These are phyloP conservation scores for Lachnellula occidentalis DNA, from an alignment of 2,329 filamentous ascomycete species.

Conservation along the genomic window DNA sequence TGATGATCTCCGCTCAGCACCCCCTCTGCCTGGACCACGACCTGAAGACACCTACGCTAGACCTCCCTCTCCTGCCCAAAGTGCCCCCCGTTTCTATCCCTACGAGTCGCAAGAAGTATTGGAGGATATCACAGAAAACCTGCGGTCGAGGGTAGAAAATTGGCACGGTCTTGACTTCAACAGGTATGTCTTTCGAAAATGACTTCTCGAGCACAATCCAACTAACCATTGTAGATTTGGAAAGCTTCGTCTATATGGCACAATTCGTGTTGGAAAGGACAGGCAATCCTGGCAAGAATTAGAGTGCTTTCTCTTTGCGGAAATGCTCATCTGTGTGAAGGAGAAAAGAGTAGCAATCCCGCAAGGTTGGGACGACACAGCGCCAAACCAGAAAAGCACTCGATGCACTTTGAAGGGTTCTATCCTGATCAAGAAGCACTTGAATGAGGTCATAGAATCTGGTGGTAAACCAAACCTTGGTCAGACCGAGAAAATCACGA, in stretches of 20 bases:
- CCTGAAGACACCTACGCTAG: conserved; percentile 50
- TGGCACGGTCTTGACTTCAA: conserved; percentile 96
- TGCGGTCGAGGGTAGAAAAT: conserved; percentile 87
- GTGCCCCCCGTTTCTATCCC: conserved; percentile 54
- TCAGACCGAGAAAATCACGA: conserved; percentile 29
- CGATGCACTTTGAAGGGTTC: conserved; percentile 93
- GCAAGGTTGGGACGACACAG: conserved; percentile 62
- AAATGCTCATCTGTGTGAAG: conserved; percentile 99
- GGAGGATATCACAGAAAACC: conserved; percentile 78
- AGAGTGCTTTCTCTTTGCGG: conserved; percentile 92
- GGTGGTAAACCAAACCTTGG: conserved; percentile 39
- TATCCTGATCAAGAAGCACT: conserved; percentile 95
- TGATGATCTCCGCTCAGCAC: conserved; percentile 64
- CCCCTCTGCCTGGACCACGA: conserved; percentile 37
- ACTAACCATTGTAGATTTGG: conserved; percentile 62
- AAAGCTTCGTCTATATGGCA: conserved; percentile 83
- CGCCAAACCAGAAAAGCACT: conserved; percentile 55
- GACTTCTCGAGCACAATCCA: neutral
- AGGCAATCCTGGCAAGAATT: conserved; percentile 95
- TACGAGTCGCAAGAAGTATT: conserved; percentile 73
- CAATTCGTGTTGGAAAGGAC: conserved; percentile 90
- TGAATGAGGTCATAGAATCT: conserved; percentile 78
- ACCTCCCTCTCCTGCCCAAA: conserved; percentile 51
- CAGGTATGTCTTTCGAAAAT: conserved; percentile 43
- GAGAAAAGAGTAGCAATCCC: conserved; percentile 70